phyloP scores from a whole-genome alignment of 257 asterid species.

The Orobanche coerulescens region DNA sequence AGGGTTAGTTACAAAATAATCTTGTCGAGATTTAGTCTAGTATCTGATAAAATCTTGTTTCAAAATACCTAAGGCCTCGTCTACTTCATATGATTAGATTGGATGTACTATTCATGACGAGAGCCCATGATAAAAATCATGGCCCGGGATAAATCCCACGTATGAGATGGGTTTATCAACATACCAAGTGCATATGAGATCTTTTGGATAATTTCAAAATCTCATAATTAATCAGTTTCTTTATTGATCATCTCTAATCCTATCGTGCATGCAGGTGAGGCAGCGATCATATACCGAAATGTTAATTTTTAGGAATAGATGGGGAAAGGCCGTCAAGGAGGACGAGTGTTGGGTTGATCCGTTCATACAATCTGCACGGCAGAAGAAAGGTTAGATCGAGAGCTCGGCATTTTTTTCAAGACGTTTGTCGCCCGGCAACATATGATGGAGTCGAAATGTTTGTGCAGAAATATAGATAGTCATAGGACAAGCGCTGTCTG shows the following conservation, averaged over 20 bases:
- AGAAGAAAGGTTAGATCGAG: not conserved
- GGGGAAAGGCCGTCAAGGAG: slow-evolving; percentile 54
- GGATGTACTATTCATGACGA: too few relatives aligned
- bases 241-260: too few relatives aligned
- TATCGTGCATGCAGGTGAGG: slow-evolving; percentile 65
- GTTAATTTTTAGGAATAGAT: slow-evolving; percentile 51
- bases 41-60: not conserved
- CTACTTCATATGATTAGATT: too few relatives aligned
- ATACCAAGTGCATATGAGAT: too few relatives aligned
- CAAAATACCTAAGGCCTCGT: not conserved
- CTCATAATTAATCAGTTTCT: too few relatives aligned
- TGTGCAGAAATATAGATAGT: slow-evolving; percentile 18
- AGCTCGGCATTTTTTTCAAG: not conserved
- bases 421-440: not conserved
- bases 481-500: too few relatives aligned
- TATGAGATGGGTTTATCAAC: too few relatives aligned
- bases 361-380: slow-evolving; percentile 15
- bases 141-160: too few relatives aligned
- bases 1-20: not conserved
- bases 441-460: not conserved
- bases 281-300: slow-evolving; percentile 56
- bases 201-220: too few relatives aligned
- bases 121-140: too few relatives aligned
- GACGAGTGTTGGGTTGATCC: slow-evolving; percentile 85
- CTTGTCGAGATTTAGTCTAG: not conserved